Evolutionary conservation across 2,329 filamentous ascomycete species (phyloP), one percentile per base, ranked within the genome.

Genomic region (Thelonectria discophora): DNA sequence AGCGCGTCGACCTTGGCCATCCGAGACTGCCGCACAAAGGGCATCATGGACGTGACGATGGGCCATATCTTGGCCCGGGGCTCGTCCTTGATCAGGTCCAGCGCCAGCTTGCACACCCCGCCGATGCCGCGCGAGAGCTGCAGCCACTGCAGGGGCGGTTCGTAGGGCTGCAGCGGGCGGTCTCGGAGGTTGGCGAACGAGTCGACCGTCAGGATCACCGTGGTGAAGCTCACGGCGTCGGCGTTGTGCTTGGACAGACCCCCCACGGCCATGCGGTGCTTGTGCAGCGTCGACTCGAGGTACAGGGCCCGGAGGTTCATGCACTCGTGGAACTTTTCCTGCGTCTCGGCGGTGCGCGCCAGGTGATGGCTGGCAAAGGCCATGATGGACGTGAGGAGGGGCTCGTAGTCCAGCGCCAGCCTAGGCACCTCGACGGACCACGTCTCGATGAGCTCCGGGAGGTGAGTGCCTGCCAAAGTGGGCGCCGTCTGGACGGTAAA

Each of bases 81-180:
- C 6, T 67, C 42, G 39, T 64, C 56, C 2, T 48, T 51, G 15
- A 71, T 34, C 3, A 70, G 51, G 12, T 46, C 24, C 21, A 63
- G 40, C 1, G 64, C 60, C 1, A 55, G 49, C 18, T 62, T 46
- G 39, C 68, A 69, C 13, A 70, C 65, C 9, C 64, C 61, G 10
- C 63, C 63, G 30, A 71, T 65, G 27, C 65, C 66, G 13, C 67
- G 65, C 17, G 64, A 67, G n/a, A 71, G 59, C 10, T 68, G 59
- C 3, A 73, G 62, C 70, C 69, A 72, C 30, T 69, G 66, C 18
- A 62, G 55, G 9, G 70, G 71, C 1, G 71, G 64, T 13, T 66
- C 55, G 48, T 72, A 73, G 1, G 64, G 65, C 13, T 60, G 39
- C n/a, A 70, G 43, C n/a, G 53, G 45, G 0, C 67, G 65, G 4